phyloP scores from a whole-genome alignment of 2,329 filamentous ascomycete genomes.

The Penicillium digitatum region DNA sequence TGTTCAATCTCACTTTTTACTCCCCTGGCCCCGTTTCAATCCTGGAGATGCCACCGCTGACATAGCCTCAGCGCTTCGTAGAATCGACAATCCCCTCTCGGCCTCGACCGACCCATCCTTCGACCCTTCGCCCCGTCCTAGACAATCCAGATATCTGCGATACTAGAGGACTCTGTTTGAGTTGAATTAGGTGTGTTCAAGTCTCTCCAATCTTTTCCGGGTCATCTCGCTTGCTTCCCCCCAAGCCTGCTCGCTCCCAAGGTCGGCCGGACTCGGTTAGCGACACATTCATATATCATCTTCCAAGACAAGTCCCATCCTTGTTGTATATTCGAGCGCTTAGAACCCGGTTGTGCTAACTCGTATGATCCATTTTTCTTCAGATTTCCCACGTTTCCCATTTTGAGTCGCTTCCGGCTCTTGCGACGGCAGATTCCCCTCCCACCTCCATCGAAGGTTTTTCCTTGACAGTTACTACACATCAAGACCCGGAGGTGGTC shows the following conservation, averaged over 20 bases:
- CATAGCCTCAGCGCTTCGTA: slow-evolving; percentile 38
- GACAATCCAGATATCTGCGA: slow-evolving; percentile 31
- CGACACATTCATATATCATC: slow-evolving; percentile 18
- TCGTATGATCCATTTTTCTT: slow-evolving; percentile 14
- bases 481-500: slow-evolving; percentile 33
- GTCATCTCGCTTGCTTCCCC: slow-evolving; percentile 30
- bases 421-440: slow-evolving; percentile 37
- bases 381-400: slow-evolving; percentile 30
- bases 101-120: slow-evolving; percentile 23
- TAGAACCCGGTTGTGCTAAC: slow-evolving; percentile 28
- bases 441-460: slow-evolving; percentile 31
- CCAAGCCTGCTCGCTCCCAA: slow-evolving; percentile 27
- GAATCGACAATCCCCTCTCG: slow-evolving; percentile 29
- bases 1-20: slow-evolving; percentile 12
- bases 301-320: slow-evolving; percentile 13
- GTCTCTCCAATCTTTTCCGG: slow-evolving; percentile 35
- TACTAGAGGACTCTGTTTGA: slow-evolving; percentile 24
- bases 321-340: slow-evolving; percentile 16
- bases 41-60: slow-evolving; percentile 39
- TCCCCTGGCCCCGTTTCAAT: slow-evolving; percentile 22
- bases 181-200: slow-evolving; percentile 33
- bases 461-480: slow-evolving; percentile 19
- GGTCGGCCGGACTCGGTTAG: slow-evolving; percentile 30
- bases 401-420: slow-evolving; percentile 34
- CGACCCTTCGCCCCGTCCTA: slow-evolving; percentile 17